Evolutionary conservation across 2,329 filamentous ascomycete genomes (phyloP).

Genomic region (Paecilomyces dactylethromorphus): DNA sequence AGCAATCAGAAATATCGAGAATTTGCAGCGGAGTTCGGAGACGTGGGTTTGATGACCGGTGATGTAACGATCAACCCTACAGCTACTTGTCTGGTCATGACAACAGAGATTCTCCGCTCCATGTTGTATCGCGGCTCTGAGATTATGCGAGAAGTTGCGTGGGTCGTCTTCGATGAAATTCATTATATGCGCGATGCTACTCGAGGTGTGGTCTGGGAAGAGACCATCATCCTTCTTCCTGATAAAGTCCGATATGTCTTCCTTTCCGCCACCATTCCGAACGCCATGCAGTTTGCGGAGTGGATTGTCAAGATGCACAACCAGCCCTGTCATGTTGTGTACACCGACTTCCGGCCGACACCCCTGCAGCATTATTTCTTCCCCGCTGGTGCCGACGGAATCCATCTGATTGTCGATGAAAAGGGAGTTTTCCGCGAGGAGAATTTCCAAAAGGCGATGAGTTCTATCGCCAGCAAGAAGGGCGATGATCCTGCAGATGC

Average conservation of each 20-base stretch:
- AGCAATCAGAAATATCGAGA: constrained; percentile 99
- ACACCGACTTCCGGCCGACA: constrained; percentile 96
- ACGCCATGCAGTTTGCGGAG: constrained; percentile 98
- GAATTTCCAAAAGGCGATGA: constrained; percentile 96
- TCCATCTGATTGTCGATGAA: constrained; percentile 91
- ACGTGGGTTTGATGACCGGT: constrained; percentile 96
- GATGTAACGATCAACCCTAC: constrained; percentile 99
- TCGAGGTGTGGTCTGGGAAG: constrained; percentile 96
- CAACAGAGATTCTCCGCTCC: constrained; percentile 95
- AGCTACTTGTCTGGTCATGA: constrained; percentile 97
- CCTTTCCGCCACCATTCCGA: constrained; percentile 94
- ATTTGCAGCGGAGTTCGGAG: constrained; percentile 90
- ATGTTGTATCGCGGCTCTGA: constrained; percentile 98
- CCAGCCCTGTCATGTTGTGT: constrained; percentile 97
- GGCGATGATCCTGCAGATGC: constrained; percentile 76
- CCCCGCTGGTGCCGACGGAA: constrained; percentile 84
- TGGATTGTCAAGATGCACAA: constrained; percentile 98
- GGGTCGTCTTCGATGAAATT: constrained; percentile 98
- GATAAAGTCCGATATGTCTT: constrained; percentile 99
- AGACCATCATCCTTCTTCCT: constrained; percentile 94
- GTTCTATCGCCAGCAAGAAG: constrained; percentile 78
- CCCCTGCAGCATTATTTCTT: constrained; percentile 98
- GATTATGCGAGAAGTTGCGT: constrained; percentile 98
- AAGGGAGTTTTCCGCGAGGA: constrained; percentile 94
- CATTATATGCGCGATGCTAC: constrained; percentile 95